Percentiles rank a stretch among this genome's conserved stretches.
Evolutionary conservation across 2,329 filamentous ascomycete species (phyloP).

Genomic region (Cercospora brassicicola): DNA sequence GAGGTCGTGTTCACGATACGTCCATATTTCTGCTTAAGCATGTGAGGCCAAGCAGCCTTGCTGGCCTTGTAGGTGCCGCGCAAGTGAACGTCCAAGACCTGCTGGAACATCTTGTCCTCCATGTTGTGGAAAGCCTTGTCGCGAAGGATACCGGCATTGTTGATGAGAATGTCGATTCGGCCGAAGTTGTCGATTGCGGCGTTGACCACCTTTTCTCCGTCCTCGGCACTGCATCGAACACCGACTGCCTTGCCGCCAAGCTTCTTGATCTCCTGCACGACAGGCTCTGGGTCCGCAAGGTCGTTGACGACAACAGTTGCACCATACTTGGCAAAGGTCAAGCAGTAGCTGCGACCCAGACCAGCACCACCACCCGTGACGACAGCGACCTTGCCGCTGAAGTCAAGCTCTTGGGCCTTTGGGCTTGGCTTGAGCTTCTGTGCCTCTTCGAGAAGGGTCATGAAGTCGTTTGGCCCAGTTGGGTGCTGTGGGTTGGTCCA

Average conservation of each 20-base stretch:
- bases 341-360: slow-evolving; percentile 85
- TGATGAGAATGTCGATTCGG: slow-evolving; percentile 90
- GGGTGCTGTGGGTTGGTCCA: slow-evolving; percentile 84
- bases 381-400: slow-evolving; percentile 80
- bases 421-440: slow-evolving; percentile 73
- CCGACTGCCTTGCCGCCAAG: slow-evolving; percentile 84
- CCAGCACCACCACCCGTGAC: slow-evolving; percentile 86
- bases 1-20: slow-evolving; percentile 96
- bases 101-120: slow-evolving; percentile 90
- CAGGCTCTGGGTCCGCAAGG: slow-evolving; percentile 83
- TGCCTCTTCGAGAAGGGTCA: slow-evolving; percentile 80
- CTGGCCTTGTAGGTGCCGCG: slow-evolving; percentile 94
- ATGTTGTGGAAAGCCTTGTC: slow-evolving; percentile 99
- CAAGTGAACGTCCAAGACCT: slow-evolving; percentile 88
- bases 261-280: slow-evolving; percentile 90
- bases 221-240: slow-evolving; percentile 89
- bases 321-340: slow-evolving; percentile 82
- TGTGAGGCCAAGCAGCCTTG: slow-evolving; percentile 96
- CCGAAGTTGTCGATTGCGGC: slow-evolving; percentile 90
- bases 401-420: slow-evolving; percentile 71
- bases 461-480: slow-evolving; percentile 80
- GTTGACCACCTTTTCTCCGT: slow-evolving; percentile 89
- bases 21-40: slow-evolving; percentile 98
- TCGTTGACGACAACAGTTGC: slow-evolving; percentile 93
- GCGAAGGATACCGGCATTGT: slow-evolving; percentile 95